These are phyloP conservation scores for Solanum hybrid DNA, from an alignment of 305 asterid species.

Conservation along the genomic window DNA sequence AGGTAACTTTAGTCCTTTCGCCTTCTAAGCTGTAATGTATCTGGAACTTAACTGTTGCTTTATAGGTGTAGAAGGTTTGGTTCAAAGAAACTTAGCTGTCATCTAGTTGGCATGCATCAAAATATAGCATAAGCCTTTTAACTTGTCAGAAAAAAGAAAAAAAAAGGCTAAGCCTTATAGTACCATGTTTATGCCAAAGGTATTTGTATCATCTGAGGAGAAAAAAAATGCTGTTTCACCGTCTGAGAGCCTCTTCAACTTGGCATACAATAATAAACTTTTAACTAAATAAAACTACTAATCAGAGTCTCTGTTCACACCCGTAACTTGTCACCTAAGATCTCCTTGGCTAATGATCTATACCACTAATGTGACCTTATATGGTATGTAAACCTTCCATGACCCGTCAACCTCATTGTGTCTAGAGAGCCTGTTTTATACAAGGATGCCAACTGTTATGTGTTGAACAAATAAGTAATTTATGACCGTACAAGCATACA, in stretches of 20 bases:
- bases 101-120: not conserved
- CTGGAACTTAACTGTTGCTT: not conserved
- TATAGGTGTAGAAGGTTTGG: not conserved
- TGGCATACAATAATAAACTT: not conserved
- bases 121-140: not conserved
- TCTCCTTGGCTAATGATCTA: not conserved
- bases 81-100: not conserved
- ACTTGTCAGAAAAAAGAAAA: not conserved
- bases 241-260: not conserved
- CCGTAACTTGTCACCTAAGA: not conserved
- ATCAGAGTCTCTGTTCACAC: not conserved
- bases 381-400: not conserved
- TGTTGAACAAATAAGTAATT: not conserved
- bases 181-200: not conserved
- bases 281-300: not conserved
- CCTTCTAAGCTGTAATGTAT: not conserved
- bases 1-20: not conserved
- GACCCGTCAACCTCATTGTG: not conserved
- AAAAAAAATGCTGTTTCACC: not conserved
- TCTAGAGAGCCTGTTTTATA: not conserved
- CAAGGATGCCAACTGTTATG: not conserved
- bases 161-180: not conserved
- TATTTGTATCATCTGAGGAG: not conserved
- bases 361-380: not conserved
- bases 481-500: not conserved